Evolutionary conservation across 257 asterid genomes (phyloP).

Genomic region (Solanum ossicruentum): DNA sequence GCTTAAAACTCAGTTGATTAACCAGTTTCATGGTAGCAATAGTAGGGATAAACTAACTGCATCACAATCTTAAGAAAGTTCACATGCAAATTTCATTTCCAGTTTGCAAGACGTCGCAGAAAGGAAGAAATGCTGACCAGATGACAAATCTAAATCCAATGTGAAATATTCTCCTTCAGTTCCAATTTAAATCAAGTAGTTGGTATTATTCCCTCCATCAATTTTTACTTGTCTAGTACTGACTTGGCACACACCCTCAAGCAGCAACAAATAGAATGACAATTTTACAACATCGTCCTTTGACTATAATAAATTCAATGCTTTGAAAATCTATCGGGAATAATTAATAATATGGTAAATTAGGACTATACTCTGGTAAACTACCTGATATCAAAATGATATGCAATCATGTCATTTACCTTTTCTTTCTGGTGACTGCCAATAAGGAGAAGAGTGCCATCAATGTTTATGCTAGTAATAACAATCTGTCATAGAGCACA

Average conservation of each 20-base stretch:
- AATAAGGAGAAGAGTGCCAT: conserved; percentile 70
- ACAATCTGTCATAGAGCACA: conserved; percentile 55
- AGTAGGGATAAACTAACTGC: background rate
- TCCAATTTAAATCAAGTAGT: background rate
- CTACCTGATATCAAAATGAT: background rate
- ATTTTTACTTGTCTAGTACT: background rate
- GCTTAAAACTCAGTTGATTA: background rate
- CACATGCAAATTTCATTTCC: background rate
- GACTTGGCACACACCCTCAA: background rate
- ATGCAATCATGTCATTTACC: conserved; percentile 27
- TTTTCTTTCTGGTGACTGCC: conserved; percentile 87
- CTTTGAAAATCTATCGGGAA: background rate
- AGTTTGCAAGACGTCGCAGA: background rate
- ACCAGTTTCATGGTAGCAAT: background rate
- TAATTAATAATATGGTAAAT: background rate
- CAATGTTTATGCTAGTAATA: conserved; percentile 75
- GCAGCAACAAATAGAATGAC: background rate
- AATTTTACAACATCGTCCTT: background rate
- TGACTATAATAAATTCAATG: background rate
- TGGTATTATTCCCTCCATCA: background rate
- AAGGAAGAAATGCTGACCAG: background rate
- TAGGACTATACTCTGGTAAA: background rate
- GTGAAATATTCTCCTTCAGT: background rate
- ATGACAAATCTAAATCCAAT: background rate
- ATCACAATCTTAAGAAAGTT: background rate